Evolutionary conservation across 176 grass and related monocot species (phyloP).

Genomic region (maize (Zea mays)): Zm-B73-REFERENCE-NAM-5.0 NC_050096.1:9667501-9668000

Average conservation of each 20-base stretch:
- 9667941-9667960: slow-evolving; percentile 20
- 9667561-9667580: slow-evolving; percentile 40
- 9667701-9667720: slow-evolving; percentile 37
- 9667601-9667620: slow-evolving; percentile 52
- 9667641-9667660: slow-evolving; percentile 29
- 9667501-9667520: slow-evolving; percentile 53
- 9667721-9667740: slow-evolving; percentile 50
- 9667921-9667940: slow-evolving; percentile 34
- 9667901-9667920: slow-evolving; percentile 35
- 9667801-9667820: slow-evolving; percentile 70
- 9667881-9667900: slow-evolving; percentile 34
- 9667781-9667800: slow-evolving; percentile 73
- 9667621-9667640: slow-evolving; percentile 30
- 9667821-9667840: slow-evolving; percentile 78
- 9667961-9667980: slow-evolving; percentile 46
- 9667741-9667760: slow-evolving; percentile 30
- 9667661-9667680: slow-evolving; percentile 41
- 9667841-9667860: slow-evolving; percentile 43
- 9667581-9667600: slow-evolving; percentile 47
- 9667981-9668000: slow-evolving; percentile 28
- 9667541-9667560: slow-evolving; percentile 61
- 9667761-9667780: slow-evolving; percentile 51
- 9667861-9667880: slow-evolving; percentile 45
- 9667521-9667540: slow-evolving; percentile 35
- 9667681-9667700: slow-evolving; percentile 38